A percentile compares a stretch with the other conserved stretches of the same genome.
Evolutionary conservation across 768 basidiomycete genomes (phyloP).

Genomic region (Tricholoma matsutake): DNA sequence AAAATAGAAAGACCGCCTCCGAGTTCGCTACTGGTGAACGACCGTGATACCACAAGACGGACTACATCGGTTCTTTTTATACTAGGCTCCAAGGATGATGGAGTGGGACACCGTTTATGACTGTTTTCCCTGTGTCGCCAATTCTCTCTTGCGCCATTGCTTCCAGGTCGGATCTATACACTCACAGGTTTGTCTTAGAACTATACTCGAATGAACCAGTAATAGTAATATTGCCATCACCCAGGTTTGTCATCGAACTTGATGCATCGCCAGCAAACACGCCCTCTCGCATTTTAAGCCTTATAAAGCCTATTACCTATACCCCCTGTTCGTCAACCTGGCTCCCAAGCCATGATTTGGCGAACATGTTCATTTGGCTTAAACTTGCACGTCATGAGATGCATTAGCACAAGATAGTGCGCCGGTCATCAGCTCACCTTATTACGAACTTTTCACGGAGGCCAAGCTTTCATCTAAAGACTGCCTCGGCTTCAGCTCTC

Average conservation of each 20-base stretch:
- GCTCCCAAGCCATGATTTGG: background rate
- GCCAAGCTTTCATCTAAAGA: background rate
- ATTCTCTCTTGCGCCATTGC: background rate
- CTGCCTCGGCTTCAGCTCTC: slow-evolving; percentile 21
- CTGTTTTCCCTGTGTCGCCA: too few relatives aligned
- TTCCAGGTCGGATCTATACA: background rate
- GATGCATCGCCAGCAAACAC: background rate
- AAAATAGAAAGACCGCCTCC: too few relatives aligned
- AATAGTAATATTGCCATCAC: too few relatives aligned
- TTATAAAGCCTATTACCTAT: background rate
- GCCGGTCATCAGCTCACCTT: background rate
- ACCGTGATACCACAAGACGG: too few relatives aligned
- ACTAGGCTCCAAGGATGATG: too few relatives aligned
- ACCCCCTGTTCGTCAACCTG: background rate
- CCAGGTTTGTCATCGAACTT: background rate
- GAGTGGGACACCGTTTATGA: too few relatives aligned
- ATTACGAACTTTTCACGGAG: slow-evolving; percentile 1
- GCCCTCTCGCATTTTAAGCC: too few relatives aligned
- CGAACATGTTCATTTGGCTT: background rate
- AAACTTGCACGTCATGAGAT: background rate
- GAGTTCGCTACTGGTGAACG: too few relatives aligned
- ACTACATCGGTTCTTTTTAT: too few relatives aligned
- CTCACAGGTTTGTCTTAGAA: background rate
- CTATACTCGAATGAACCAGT: too few relatives aligned
- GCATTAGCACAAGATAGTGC: background rate